These are phyloP conservation scores for Fusarium marasasianum DNA, from an alignment of 2,329 filamentous ascomycete species.

Conservation along the genomic window DNA sequence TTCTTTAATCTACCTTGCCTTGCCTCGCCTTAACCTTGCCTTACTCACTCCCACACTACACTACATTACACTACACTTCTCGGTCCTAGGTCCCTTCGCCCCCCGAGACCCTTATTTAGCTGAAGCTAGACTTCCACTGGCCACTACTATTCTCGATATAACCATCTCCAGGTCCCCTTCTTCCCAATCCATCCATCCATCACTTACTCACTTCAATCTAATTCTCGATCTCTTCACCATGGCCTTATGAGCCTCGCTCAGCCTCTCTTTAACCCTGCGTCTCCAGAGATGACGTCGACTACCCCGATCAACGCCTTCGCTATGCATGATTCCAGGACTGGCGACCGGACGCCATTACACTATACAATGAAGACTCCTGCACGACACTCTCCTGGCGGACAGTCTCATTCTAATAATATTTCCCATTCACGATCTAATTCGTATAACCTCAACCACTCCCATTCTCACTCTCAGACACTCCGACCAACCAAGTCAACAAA, in stretches of 20 bases:
- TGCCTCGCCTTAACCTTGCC: background rate
- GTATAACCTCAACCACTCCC: conserved; percentile 52
- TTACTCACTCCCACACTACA: background rate
- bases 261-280: conserved; percentile 21
- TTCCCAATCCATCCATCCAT: background rate
- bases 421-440: conserved; percentile 46
- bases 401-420: conserved; percentile 39
- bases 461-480: conserved; percentile 53
- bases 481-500: conserved; percentile 53
- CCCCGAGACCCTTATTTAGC: conserved; percentile 17
- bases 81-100: conserved; percentile 15
- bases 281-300: conserved; percentile 41
- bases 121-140: conserved; percentile 1
- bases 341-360: conserved; percentile 50
- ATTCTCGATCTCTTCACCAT: conserved; percentile 25
- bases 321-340: conserved; percentile 48
- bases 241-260: conserved; percentile 36
- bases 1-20: conserved; percentile 27
- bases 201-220: background rate
- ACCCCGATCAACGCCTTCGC: conserved; percentile 36
- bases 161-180: background rate
- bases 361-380: conserved; percentile 59
- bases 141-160: conserved; percentile 13
- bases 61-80: conserved; percentile 2
- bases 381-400: conserved; percentile 49